Conservation (phyloP, 345 rosid genomes). For the Theobroma cacao region DNA sequence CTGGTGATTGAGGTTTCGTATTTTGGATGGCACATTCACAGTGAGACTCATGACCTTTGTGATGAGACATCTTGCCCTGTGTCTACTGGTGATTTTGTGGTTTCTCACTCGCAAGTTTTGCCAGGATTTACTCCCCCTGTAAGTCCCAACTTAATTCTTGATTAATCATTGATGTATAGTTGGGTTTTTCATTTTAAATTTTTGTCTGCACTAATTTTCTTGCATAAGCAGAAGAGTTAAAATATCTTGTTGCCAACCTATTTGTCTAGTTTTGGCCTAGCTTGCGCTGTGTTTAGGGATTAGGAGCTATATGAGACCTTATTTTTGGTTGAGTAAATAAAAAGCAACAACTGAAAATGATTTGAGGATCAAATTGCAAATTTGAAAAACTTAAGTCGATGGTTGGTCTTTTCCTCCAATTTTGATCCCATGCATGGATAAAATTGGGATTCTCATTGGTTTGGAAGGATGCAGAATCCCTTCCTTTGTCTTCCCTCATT, state of each 20-base stretch:
- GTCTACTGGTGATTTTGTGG: slow-evolving; percentile 69
- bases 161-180: not conserved
- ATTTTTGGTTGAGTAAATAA: not conserved
- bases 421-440: not conserved
- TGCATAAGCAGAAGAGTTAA: not conserved
- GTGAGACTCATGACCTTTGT: slow-evolving; percentile 80
- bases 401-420: not conserved
- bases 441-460: not conserved
- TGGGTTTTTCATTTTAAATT: not conserved
- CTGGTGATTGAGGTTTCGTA: slow-evolving; percentile 78
- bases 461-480: not conserved
- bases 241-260: not conserved
- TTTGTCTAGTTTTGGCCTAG: not conserved
- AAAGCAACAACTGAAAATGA: not conserved
- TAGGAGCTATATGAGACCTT: not conserved
- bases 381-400: not conserved
- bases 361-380: not conserved
- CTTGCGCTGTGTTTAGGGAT: not conserved
- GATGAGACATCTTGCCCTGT: slow-evolving; percentile 83
- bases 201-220: not conserved
- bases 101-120: slow-evolving; percentile 78
- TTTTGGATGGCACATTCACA: slow-evolving; percentile 80
- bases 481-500: not conserved
- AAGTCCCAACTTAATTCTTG: slow-evolving; percentile 28
- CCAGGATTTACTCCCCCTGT: slow-evolving; percentile 93